A percentile compares a stretch with the other conserved stretches of the same genome.
These are phyloP conservation scores for Grosmannia serpens DNA, from an alignment of 2,329 filamentous ascomycete genomes.

Conservation along the genomic window DNA sequence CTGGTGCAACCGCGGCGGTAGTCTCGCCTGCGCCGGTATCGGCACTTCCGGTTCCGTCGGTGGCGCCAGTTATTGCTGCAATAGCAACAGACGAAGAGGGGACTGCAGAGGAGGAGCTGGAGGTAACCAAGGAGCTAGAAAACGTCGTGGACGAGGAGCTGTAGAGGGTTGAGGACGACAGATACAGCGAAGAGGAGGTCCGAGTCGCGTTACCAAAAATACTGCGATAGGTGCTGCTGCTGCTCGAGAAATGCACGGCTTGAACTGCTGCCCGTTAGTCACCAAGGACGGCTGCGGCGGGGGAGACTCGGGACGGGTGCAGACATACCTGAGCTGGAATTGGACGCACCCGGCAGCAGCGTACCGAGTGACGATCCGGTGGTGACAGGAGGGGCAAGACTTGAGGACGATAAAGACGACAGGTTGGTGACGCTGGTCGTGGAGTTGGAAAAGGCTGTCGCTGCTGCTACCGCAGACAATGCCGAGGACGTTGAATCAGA, in stretches of 20 bases:
- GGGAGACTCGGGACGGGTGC: neutral
- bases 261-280: neutral
- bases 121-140: constrained; percentile 15
- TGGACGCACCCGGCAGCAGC: neutral
- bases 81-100: neutral
- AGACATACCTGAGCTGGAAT: neutral
- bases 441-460: neutral
- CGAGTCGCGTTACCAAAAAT: constrained; percentile 5
- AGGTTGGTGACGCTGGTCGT: neutral
- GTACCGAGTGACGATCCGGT: neutral
- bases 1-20: constrained; percentile 12
- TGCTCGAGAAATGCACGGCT: neutral
- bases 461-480: neutral
- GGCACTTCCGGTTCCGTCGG: constrained; percentile 7
- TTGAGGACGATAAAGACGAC: neutral
- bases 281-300: neutral
- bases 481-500: neutral
- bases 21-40: constrained; percentile 16
- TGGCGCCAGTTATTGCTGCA: constrained; percentile 8
- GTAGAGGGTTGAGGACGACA: constrained; percentile 5
- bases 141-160: constrained; percentile 10
- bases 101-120: neutral
- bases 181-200: neutral
- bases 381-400: neutral
- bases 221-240: neutral